These are phyloP conservation scores for Tardiomyces digboiensis DNA, from an alignment of 1,139 yeast genomes.

Conservation along the genomic window DNA sequence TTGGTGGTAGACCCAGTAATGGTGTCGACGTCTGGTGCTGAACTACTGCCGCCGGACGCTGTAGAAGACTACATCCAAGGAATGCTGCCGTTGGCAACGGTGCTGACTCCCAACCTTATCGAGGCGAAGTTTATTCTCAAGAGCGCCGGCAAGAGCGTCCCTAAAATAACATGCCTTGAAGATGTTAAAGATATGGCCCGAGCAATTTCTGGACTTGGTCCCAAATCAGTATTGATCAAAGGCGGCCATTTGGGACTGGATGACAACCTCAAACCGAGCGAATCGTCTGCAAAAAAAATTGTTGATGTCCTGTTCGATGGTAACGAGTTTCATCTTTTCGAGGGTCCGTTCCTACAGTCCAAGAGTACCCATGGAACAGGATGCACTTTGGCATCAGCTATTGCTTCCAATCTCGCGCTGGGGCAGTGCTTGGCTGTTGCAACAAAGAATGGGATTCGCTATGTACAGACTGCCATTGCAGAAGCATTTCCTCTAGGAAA, in stretches of 20 bases:
- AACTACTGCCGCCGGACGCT: conserved; percentile 41
- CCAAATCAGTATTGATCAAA: conserved; percentile 55
- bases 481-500: conserved; percentile 37
- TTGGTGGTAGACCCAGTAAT: conserved; percentile 74
- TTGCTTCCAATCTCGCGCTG: conserved; percentile 65
- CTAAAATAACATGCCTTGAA: conserved; percentile 21
- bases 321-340: conserved; percentile 35
- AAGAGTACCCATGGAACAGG: conserved; percentile 83
- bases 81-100: conserved; percentile 46
- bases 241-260: conserved; percentile 69
- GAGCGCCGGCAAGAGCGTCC: conserved; percentile 17
- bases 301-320: conserved; percentile 56
- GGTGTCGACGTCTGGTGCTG: conserved; percentile 69
- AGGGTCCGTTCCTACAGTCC: conserved; percentile 39
- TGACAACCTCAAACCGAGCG: conserved; percentile 13
- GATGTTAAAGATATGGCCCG: conserved; percentile 36
- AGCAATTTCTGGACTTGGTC: conserved; percentile 35
- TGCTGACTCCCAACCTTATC: conserved; percentile 67
- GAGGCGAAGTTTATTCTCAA: conserved; percentile 41
- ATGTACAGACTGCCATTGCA: conserved; percentile 56
- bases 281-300: conserved; percentile 20
- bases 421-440: conserved; percentile 39
- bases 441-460: conserved; percentile 48
- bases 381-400: conserved; percentile 76
- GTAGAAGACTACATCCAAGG: conserved; percentile 35